These are phyloP conservation scores for Colletotrichum chrysophilum DNA, from an alignment of 2,329 filamentous ascomycete species.

Conservation along the genomic window DNA sequence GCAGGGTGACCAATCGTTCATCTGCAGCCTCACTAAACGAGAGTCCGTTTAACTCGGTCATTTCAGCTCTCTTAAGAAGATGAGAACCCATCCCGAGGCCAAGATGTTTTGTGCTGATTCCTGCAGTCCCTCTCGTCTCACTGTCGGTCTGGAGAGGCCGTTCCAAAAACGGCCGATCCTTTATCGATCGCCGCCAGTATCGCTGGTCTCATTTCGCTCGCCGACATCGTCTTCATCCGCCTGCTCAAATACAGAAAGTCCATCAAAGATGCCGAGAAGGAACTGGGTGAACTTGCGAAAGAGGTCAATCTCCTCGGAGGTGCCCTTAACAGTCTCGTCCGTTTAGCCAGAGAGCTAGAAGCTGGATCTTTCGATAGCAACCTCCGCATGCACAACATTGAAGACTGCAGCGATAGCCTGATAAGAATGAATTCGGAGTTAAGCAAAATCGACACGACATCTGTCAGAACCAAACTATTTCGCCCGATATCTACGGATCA, in stretches of 20 bases:
- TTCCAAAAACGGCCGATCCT: neutral
- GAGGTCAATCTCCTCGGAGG: neutral
- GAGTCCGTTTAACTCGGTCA: too few species aligned
- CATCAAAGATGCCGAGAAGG: neutral
- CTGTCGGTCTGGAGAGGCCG: too few species aligned
- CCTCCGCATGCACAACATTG: neutral
- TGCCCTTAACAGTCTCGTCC: neutral
- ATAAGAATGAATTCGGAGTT: neutral
- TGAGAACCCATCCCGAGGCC: too few species aligned
- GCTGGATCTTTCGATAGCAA: neutral
- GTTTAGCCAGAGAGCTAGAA: neutral
- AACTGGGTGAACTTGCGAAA: neutral
- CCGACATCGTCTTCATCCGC: neutral
- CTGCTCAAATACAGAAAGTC: neutral
- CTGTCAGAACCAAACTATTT: neutral
- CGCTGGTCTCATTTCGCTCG: neutral
- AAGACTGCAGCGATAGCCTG: neutral
- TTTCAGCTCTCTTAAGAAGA: too few species aligned
- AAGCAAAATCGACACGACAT: neutral
- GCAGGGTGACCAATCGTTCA: too few species aligned
- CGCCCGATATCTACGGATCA: neutral
- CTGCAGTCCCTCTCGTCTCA: too few species aligned
- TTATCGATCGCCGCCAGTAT: conserved; percentile 5
- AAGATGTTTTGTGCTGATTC: too few species aligned
- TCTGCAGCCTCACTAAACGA: too few species aligned